phyloP scores from a whole-genome alignment of 805 yeast genomes.

The Cyberlindnera galapagoensis region DNA sequence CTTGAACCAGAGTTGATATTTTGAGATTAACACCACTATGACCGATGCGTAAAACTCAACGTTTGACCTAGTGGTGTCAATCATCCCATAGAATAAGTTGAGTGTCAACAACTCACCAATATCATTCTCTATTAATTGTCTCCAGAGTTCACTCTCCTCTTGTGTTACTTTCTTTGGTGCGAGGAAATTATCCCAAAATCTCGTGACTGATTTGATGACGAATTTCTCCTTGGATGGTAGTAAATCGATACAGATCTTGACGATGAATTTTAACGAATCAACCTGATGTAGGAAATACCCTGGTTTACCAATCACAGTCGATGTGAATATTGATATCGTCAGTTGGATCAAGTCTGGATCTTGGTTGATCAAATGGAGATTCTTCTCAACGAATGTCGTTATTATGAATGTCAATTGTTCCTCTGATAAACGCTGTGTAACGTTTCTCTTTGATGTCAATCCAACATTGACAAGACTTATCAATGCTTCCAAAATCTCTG shows the following conservation, averaged over 20 bases:
- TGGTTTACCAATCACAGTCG: constrained; percentile 45
- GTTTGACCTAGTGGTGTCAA: constrained; percentile 52
- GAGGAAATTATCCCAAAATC: constrained; percentile 47
- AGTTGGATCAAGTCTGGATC: constrained; percentile 60
- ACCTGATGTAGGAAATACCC: constrained; percentile 35
- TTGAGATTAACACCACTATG: constrained; percentile 41
- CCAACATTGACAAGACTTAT: constrained; percentile 16
- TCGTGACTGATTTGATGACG: constrained; percentile 41
- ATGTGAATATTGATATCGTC: constrained; percentile 43
- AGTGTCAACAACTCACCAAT: constrained; percentile 27
- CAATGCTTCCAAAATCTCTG: constrained; percentile 16
- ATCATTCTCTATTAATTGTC: constrained; percentile 25
- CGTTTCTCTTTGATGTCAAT: constrained; percentile 2
- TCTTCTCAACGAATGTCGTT: constrained; percentile 14
- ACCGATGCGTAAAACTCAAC: constrained; percentile 51
- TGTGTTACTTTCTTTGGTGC: constrained; percentile 39
- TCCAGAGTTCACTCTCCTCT: constrained; percentile 31
- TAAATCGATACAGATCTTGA: constrained; percentile 24
- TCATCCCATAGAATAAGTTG: constrained; percentile 35
- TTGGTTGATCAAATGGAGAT: constrained; percentile 24
- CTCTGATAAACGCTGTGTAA: constrained; percentile 6
- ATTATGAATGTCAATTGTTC: constrained; percentile 13
- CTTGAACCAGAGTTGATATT: constrained; percentile 42
- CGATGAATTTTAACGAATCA: constrained; percentile 21
- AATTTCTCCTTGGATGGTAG: constrained; percentile 41